These are phyloP conservation scores for Kwoniella bestiolae DNA, from an alignment of 768 basidiomycete species.

Conservation along the genomic window DNA sequence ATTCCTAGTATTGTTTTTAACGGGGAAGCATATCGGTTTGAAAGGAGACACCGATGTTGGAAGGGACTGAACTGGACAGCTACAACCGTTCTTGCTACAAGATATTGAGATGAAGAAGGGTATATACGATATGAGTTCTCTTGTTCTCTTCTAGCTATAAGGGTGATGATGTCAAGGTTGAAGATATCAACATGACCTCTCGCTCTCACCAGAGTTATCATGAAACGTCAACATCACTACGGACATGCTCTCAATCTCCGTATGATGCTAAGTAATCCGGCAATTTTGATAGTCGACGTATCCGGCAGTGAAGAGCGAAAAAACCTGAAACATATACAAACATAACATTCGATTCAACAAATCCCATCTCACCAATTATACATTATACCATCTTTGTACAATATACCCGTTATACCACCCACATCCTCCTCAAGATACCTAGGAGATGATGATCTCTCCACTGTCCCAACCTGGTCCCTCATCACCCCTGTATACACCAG, in stretches of 20 bases:
- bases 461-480: neutral
- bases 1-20: neutral
- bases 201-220: neutral
- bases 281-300: neutral
- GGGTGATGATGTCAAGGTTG: neutral
- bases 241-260: neutral
- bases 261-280: neutral
- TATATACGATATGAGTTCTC: neutral
- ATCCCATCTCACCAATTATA: neutral
- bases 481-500: neutral
- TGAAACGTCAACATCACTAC: conserved; percentile 6
- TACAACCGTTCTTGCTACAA: neutral
- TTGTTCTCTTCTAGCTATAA: too few relatives aligned
- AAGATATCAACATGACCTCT: neutral
- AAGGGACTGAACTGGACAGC: too few relatives aligned
- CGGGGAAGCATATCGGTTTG: neutral
- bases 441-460: conserved; percentile 2
- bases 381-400: neutral
- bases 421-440: neutral
- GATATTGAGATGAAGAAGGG: neutral
- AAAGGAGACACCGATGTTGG: too few relatives aligned
- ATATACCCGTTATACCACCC: neutral
- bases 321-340: neutral
- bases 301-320: neutral
- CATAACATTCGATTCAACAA: neutral